A percentile compares a stretch with the other conserved stretches of the same genome.
phyloP scores from a whole-genome alignment of 331 rosid genomes.

The Cydonia oblonga region DNA sequence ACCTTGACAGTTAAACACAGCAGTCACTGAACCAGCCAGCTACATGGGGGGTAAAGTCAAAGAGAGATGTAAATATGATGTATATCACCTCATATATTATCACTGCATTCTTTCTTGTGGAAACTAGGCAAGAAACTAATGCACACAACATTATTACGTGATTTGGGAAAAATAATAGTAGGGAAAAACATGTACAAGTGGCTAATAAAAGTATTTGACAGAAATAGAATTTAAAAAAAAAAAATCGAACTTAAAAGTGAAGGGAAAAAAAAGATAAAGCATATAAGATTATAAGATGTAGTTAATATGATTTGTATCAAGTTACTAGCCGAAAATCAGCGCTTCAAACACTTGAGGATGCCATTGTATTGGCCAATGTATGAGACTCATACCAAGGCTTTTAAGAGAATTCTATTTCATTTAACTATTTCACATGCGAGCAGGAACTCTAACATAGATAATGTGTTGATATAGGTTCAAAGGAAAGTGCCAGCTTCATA shows the following conservation, averaged over 20 bases:
- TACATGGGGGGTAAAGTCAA: constrained; percentile 26
- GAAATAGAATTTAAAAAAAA: background rate
- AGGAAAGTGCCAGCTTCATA: background rate
- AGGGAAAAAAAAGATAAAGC: background rate
- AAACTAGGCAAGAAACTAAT: background rate
- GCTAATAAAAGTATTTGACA: background rate
- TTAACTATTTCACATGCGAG: background rate
- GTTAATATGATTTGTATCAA: background rate
- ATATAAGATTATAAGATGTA: background rate
- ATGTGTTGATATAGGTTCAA: background rate
- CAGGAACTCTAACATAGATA: background rate
- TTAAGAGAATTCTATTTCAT: background rate
- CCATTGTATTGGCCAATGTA: background rate
- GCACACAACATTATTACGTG: background rate
- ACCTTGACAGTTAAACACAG: constrained; percentile 95
- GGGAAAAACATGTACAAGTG: background rate
- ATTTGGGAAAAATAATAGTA: background rate
- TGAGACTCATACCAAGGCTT: background rate
- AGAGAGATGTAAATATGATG: background rate
- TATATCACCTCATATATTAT: background rate
- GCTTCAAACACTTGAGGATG: background rate
- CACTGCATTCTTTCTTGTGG: background rate
- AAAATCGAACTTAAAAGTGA: background rate
- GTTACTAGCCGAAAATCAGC: background rate
- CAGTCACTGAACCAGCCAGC: constrained; percentile 89